Percentiles rank a stretch among this genome's conserved stretches.
These are phyloP conservation scores for Clonostachys byssicola DNA, from an alignment of 2,329 filamentous ascomycete species.

Conservation along the genomic window DNA sequence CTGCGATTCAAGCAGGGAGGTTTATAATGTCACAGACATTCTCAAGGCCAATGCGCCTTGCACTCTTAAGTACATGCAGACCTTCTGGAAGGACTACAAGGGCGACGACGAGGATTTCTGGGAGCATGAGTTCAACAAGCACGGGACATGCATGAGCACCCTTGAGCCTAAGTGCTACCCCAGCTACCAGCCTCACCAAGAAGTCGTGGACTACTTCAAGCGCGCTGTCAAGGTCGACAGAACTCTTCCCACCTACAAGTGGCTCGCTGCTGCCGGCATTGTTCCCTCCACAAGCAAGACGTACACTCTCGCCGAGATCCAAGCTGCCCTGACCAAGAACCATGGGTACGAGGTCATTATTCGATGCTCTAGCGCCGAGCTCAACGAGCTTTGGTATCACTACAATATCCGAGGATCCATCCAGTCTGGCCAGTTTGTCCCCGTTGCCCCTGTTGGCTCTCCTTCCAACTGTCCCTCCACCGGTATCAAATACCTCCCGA, in stretches of 20 bases:
- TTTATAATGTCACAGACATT: slow-evolving; percentile 62
- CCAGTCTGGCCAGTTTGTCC: slow-evolving; percentile 55
- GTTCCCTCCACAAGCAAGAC: slow-evolving; percentile 47
- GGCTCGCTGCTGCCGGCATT: slow-evolving; percentile 59
- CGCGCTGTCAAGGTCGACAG: slow-evolving; percentile 63
- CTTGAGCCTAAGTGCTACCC: slow-evolving; percentile 64
- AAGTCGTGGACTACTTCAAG: slow-evolving; percentile 67
- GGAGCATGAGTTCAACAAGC: slow-evolving; percentile 73
- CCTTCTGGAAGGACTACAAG: slow-evolving; percentile 66
- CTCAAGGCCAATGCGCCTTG: slow-evolving; percentile 46
- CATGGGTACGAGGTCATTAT: slow-evolving; percentile 54
- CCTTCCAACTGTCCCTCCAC: slow-evolving; percentile 53
- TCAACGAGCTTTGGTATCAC: slow-evolving; percentile 57
- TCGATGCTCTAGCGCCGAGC: slow-evolving; percentile 41
- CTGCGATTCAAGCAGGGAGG: slow-evolving; percentile 58
- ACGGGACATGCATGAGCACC: slow-evolving; percentile 68
- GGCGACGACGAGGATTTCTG: slow-evolving; percentile 63
- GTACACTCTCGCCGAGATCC: slow-evolving; percentile 56
- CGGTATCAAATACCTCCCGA: slow-evolving; percentile 57
- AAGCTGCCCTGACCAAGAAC: slow-evolving; percentile 48
- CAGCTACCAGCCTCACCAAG: slow-evolving; percentile 53
- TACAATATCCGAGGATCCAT: slow-evolving; percentile 57
- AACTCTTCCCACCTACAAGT: slow-evolving; percentile 58
- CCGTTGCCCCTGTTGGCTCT: slow-evolving; percentile 49
- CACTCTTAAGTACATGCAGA: slow-evolving; percentile 62